A percentile compares a stretch with the other conserved stretches of the same genome.
Evolutionary conservation across 495 filamentous ascomycete genomes (phyloP).

Genomic region (Tuber magnatum): DNA sequence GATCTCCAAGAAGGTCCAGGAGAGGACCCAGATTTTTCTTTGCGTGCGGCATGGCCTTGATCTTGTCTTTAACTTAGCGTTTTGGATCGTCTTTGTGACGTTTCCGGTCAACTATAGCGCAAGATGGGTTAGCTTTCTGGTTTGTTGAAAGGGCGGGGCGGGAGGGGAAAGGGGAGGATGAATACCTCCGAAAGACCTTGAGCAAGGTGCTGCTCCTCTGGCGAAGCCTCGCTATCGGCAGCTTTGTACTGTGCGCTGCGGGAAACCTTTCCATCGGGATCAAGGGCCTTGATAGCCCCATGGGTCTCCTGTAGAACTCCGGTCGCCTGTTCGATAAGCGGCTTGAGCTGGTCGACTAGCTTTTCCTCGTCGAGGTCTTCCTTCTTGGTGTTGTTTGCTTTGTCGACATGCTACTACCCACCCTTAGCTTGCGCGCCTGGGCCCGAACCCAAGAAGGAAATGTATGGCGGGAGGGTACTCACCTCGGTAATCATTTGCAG

Average conservation of each 20-base stretch:
- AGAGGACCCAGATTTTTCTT: constrained; percentile 91
- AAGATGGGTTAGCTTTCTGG: neutral
- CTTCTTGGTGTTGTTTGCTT: constrained; percentile 72
- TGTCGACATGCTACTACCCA: constrained; percentile 58
- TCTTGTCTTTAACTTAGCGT: constrained; percentile 77
- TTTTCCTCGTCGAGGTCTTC: constrained; percentile 88
- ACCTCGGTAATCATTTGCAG: constrained; percentile 82
- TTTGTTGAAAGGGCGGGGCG: constrained; percentile 29
- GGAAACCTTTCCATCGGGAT: constrained; percentile 79
- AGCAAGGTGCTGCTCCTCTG: constrained; percentile 79
- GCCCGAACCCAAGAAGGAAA: neutral
- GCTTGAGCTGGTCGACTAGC: constrained; percentile 76
- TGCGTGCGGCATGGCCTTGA: constrained; percentile 84
- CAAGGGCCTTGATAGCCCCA: constrained; percentile 79
- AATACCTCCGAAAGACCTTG: constrained; percentile 65
- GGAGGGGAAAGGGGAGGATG: constrained; percentile 49
- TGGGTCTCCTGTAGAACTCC: constrained; percentile 80
- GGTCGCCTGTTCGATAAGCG: constrained; percentile 75
- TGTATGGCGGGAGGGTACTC: constrained; percentile 40
- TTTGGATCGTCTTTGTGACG: constrained; percentile 70
- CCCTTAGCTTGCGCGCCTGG: constrained; percentile 30
- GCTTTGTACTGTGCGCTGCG: constrained; percentile 80
- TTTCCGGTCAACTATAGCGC: constrained; percentile 47
- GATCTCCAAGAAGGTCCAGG: constrained; percentile 72
- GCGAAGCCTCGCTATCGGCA: constrained; percentile 70